Base-by-base conservation (phyloP, 768 basidiomycete species). In the Tylopilus felleus region DNA sequence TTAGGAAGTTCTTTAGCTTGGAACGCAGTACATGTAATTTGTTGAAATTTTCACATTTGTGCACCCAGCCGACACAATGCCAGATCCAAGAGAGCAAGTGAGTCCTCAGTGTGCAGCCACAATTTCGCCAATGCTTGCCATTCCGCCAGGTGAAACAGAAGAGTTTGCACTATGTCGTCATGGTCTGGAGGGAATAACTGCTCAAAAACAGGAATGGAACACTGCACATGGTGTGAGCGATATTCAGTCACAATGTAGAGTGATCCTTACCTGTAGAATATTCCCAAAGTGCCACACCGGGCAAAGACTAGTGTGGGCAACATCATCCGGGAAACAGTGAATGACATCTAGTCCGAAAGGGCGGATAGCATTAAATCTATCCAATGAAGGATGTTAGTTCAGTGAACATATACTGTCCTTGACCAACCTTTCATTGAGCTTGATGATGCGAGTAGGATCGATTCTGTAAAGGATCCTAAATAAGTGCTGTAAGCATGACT, bases 131-230 rank as follows among this genome's bases (percentile, higher is more conserved):
- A 27, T 0, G 56, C 49, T 9, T 64, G 63, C 62, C 62, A 64
- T 49, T 64, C 47, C 5, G 47, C 47, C 1, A 61, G 52, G 2
- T 7, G 35, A 50, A 61, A 64, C 0, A 74, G 43, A 0, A 76
- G 52, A 4, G 58, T 56, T 10, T 58, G 49, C 1, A 73, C 47
- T 3, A 59, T 47, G 1, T 21, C 14, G 1, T 74, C 56, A 21
- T 73, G 60, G 0, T 31, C 45, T 8, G 62, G 51, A 4, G 63
- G 65, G 1, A 77, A 60, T 0, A 79, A 65, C 4, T 69, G 74
- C 8, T 78, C 72, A 31, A 77, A 75, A 1, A 63, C 71, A 0
- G 76, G 74, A 3, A 76, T 63, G 0, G 70, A 60, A 47, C 72
- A 73, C 74, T 75, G 22, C 5, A 16, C 6, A 7, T 16, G 33